Base-by-base conservation (phyloP, 257 asterid species). In the Gentiana dahurica region DNA sequence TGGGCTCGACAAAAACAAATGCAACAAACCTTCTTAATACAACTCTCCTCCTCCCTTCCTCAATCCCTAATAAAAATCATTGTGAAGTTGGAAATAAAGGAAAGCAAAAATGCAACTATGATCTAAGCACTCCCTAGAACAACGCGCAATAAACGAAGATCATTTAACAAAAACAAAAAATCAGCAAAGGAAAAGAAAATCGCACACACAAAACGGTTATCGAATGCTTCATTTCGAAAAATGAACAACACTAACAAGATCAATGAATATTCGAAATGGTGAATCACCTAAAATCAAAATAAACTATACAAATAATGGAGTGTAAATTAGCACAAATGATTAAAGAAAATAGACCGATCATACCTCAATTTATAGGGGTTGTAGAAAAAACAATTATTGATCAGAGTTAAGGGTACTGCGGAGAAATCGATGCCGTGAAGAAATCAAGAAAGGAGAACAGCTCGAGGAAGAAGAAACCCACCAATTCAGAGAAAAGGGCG, bases 351-450 rank as follows among this genome's bases (percentile, higher is more conserved):
- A 36, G 44, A 53, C 15, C 36, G 55, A 65, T 65, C 51, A 12
- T 45, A 58, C 70, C 65, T 58, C 53, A 63, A 67, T 63, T 46
- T 65, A 57, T 57, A 61, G 49, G 51, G 39, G 15, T 36, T 49
- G 47, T 39, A 47, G 37, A 37, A 36, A 46, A 45, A 54, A 49
- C 61, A 36, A 52, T 35, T 38, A 46, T 53, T 24, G 57, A 60
- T 9, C 24, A 43, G n/a, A 57, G 32, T 34, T 34, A 51, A 55
- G 4, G 43, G 68, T 65, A 4, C 15, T 9, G 59, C 60, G 79
- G 62, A 34, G 67, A 65, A 65, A 69, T 72, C 73, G 59, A 73
- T 54, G 64, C 58, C 39, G 33, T 44, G 48, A 45, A 54, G 57
- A 50, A 55, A 44, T 48, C 59, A 65, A 47, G 49, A 58, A 65